Conservation (phyloP, 805 yeast species). For the Yamadazyma akitaensis region DNA sequence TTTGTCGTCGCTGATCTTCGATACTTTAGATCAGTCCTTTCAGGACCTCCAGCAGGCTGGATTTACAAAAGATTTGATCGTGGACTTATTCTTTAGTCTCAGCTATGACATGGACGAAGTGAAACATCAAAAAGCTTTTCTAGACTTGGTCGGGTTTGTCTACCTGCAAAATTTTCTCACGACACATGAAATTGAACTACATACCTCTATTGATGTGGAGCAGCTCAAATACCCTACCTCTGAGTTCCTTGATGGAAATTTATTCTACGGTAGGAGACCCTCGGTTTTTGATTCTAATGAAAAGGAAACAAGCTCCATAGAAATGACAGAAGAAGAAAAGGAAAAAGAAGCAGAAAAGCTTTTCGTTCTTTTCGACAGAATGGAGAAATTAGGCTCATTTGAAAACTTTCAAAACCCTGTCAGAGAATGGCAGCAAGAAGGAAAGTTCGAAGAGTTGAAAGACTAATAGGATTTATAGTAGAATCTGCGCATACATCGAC, state of each 20-base stretch:
- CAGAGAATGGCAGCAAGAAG: constrained; percentile 33
- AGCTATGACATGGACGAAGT: constrained; percentile 13
- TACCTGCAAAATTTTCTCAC: constrained; percentile 15
- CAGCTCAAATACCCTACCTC: constrained; percentile 16
- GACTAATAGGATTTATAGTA: not conserved
- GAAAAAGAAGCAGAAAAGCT: constrained; percentile 43
- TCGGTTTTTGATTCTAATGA: not conserved
- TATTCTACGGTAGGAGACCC: not conserved
- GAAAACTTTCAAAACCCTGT: constrained; percentile 39
- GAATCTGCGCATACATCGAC: too few relatives aligned
- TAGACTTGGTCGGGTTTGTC: constrained; percentile 22
- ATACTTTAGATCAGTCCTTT: constrained; percentile 5
- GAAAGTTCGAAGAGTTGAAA: constrained; percentile 23
- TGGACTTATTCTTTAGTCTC: constrained; percentile 16
- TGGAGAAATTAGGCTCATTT: constrained; percentile 34
- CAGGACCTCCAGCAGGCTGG: constrained; percentile 9
- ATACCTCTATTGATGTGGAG: constrained; percentile 15
- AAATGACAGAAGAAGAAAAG: constrained; percentile 41
- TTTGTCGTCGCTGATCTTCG: constrained; percentile 8
- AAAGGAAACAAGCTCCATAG: constrained; percentile 3
- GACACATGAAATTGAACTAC: constrained; percentile 13
- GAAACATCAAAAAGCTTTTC: constrained; percentile 14
- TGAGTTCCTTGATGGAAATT: constrained; percentile 11
- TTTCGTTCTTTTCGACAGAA: constrained; percentile 39
- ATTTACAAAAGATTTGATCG: constrained; percentile 13